Evolutionary conservation across 2,329 filamentous ascomycete genomes (phyloP), one percentile per base, ranked within the genome.

Genomic region (Fusarium robinianum): DNA sequence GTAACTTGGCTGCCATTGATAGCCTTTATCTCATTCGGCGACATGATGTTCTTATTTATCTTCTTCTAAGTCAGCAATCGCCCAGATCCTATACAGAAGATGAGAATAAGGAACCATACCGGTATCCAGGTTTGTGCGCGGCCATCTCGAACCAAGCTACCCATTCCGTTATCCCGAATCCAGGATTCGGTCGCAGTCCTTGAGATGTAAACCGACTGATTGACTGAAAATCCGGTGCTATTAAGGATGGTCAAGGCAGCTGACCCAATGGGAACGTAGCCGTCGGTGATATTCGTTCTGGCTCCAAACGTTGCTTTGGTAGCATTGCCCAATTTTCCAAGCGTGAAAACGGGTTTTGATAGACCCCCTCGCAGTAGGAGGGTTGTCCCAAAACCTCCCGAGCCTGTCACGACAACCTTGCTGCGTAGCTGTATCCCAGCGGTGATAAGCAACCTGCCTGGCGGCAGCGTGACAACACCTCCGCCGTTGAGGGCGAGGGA

Each of bases 121-220:
- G 18, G 27, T 29, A 60, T 34, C 57, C 57, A 60, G 1, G 52
- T 60, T 5, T 60, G 57, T 2, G 22, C 18, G 2, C 3, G 6
- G 1, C 24, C 46, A 22, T 53, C 17, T 16, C 57, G 44, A 2
- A 46, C 34, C 6, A 60, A 25, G 4, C 34, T 8, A 2, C 11
- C 11, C 57, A 60, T 60, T 1, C 55, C 57, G 4, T 57, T 60
- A 1, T 9, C 24, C 4, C 6, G 12, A 1, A 60, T 39, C 57
- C 57, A 60, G 2, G 23, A 34, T 4, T 42, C 42, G 2, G 52
- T 57, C 3, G 38, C 47, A 1, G 21, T 29, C 5, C 54, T 43
- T 2, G 41, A 17, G 11, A 60, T 23, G 22, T 47, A 60, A 0
- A 60, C 52, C 1, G 49, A 15, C 8, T 60, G 57, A 2, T 48